Evolutionary conservation across 768 basidiomycete species (phyloP).

Genomic region (Phaffia australis): DNA sequence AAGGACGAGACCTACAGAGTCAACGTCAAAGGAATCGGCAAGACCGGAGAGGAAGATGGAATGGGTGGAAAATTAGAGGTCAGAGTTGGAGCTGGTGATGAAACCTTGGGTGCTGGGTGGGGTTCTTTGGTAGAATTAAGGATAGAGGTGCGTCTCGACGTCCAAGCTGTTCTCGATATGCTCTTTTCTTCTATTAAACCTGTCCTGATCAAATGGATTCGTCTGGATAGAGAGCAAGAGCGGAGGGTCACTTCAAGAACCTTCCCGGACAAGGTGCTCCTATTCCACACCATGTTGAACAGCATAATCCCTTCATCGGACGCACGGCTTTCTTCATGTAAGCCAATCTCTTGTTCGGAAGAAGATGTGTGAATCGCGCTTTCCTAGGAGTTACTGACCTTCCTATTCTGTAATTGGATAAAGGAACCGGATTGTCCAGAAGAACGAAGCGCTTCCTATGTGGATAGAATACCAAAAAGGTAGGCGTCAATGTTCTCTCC

Average conservation of each 20-base stretch:
- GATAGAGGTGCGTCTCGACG: slow-evolving; percentile 19
- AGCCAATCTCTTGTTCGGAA: neutral
- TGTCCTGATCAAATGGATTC: neutral
- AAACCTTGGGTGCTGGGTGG: slow-evolving; percentile 21
- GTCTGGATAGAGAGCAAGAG: slow-evolving; percentile 12
- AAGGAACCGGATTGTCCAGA: slow-evolving; percentile 18
- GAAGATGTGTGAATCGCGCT: neutral
- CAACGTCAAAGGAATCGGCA: slow-evolving; percentile 3
- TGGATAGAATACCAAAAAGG: slow-evolving; percentile 21
- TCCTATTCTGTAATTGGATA: neutral
- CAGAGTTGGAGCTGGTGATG: slow-evolving; percentile 20
- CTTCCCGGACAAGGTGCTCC: slow-evolving; percentile 18
- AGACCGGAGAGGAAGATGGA: slow-evolving; percentile 13
- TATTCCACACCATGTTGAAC: neutral
- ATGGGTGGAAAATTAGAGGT: slow-evolving; percentile 20
- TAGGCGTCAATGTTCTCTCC: neutral
- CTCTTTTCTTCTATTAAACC: neutral
- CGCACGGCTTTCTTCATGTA: slow-evolving; percentile 23
- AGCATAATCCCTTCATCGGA: slow-evolving; percentile 11
- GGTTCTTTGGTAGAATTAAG: slow-evolving; percentile 18
- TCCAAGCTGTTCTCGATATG: neutral
- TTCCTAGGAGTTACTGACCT: neutral
- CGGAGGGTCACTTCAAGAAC: slow-evolving; percentile 21
- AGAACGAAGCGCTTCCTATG: slow-evolving; percentile 17
- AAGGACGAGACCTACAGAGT: neutral